Conservation (phyloP, 768 basidiomycete genomes). For the Russula sp. region DNA sequence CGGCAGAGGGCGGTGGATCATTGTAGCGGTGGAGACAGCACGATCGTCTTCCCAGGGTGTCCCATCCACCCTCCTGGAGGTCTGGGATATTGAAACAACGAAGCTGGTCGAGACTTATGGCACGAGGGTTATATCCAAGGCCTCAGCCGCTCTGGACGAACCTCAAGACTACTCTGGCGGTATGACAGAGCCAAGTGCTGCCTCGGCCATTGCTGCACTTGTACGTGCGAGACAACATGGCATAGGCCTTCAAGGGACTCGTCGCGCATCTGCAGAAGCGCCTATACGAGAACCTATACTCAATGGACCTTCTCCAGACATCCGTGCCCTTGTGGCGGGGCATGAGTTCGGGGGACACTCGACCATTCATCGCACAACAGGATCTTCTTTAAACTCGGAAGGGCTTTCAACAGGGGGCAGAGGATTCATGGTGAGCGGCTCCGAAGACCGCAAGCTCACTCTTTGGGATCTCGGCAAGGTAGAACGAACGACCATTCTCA, state of each 20-base stretch:
- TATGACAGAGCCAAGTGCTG: constrained; percentile 57
- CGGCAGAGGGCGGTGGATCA: constrained; percentile 85
- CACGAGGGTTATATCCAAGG: constrained; percentile 42
- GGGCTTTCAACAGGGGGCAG: constrained; percentile 27
- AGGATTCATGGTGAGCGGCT: constrained; percentile 83
- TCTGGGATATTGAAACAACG: constrained; percentile 89
- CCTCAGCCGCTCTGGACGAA: constrained; percentile 47
- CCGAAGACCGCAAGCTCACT: constrained; percentile 82
- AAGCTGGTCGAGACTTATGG: constrained; percentile 74
- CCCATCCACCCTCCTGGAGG: constrained; percentile 55
- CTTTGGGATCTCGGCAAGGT: constrained; percentile 80
- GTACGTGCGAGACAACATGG: constrained; percentile 61
- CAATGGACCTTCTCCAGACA: constrained; percentile 53
- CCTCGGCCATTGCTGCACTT: constrained; percentile 71
- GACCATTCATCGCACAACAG: constrained; percentile 32
- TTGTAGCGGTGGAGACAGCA: constrained; percentile 65
- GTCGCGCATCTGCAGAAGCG: constrained; percentile 29
- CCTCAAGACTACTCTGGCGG: constrained; percentile 46
- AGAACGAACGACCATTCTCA: constrained; percentile 72
- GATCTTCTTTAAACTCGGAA: constrained; percentile 22
- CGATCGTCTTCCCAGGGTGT: constrained; percentile 33
- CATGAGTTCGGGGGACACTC: constrained; percentile 72
- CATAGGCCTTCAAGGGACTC: constrained; percentile 21
- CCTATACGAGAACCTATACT: constrained; percentile 27
- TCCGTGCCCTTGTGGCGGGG: constrained; percentile 65